Evolutionary conservation across 441 rosid species (phyloP).

Genomic region (California macrophylla): DNA sequence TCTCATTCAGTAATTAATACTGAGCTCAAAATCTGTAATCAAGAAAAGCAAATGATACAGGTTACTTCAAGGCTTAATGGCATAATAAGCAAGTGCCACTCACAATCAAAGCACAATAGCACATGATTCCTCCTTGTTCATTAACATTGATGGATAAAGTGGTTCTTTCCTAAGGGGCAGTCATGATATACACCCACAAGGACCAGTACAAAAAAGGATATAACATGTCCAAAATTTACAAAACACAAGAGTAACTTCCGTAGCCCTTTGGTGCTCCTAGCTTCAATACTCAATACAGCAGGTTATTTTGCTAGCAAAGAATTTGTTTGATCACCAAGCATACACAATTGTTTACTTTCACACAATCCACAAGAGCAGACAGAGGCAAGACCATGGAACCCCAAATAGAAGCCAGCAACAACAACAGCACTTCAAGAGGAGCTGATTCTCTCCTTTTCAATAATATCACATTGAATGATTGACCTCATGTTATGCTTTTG

Average conservation of each 20-base stretch:
- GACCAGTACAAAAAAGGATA: neutral
- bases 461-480: constrained; percentile 3
- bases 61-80: neutral
- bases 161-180: neutral
- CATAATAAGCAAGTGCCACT: neutral
- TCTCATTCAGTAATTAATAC: neutral
- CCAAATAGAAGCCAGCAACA: constrained; percentile 22
- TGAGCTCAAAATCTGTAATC: neutral
- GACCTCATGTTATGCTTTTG: constrained; percentile 26
- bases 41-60: neutral
- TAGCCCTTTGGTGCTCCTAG: neutral
- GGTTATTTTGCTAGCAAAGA: neutral
- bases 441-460: constrained; percentile 9
- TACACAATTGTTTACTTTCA: constrained; percentile 1
- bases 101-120: neutral
- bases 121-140: neutral
- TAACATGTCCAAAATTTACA: neutral
- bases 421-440: constrained; percentile 21
- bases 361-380: constrained; percentile 4
- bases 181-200: too few species aligned
- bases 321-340: constrained; percentile 1
- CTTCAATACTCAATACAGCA: neutral
- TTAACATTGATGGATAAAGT: neutral
- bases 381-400: constrained; percentile 14
- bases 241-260: neutral